Percentiles rank a stretch among this genome's conserved stretches.
Conservation (phyloP, 352 stramenopile species). For the Pythium oligandrum region DNA sequence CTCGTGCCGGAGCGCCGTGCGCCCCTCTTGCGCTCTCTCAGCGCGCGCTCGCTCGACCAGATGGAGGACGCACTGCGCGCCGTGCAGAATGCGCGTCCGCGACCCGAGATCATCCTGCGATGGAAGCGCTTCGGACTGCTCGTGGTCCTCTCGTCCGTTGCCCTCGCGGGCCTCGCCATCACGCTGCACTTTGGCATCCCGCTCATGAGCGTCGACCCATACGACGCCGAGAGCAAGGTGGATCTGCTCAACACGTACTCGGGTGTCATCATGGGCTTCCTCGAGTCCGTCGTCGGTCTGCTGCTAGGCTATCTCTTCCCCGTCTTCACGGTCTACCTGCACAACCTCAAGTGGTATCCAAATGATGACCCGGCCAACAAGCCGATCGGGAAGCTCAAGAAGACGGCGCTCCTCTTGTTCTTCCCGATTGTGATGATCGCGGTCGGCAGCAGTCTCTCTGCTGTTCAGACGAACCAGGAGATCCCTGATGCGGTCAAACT, state of each 20-base stretch:
- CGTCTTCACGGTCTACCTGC: conserved; percentile 57
- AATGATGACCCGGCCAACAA: conserved; percentile 39
- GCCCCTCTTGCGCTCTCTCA: background rate
- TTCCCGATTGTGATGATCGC: conserved; percentile 52
- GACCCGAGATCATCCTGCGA: conserved; percentile 53
- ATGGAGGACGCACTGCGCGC: conserved; percentile 13
- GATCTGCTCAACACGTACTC: conserved; percentile 49
- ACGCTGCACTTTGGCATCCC: conserved; percentile 37
- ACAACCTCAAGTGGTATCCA: conserved; percentile 55
- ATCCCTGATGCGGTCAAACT: background rate
- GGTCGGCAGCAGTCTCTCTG: conserved; percentile 42
- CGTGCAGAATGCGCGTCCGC: conserved; percentile 29
- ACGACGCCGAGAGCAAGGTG: conserved; percentile 22
- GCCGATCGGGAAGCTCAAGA: conserved; percentile 49
- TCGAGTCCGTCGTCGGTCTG: conserved; percentile 42
- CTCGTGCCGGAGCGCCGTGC: too few species aligned
- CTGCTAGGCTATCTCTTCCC: conserved; percentile 48
- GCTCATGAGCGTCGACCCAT: conserved; percentile 17
- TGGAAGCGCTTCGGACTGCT: conserved; percentile 53
- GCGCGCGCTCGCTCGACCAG: conserved; percentile 22
- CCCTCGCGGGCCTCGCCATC: conserved; percentile 35
- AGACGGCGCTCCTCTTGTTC: conserved; percentile 51
- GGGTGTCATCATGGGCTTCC: conserved; percentile 58
- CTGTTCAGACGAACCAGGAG: conserved; percentile 56
- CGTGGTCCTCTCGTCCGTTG: conserved; percentile 31